Conservation (phyloP, 1,139 yeast species). For the Lodderomyces parapsilosis region DNA sequence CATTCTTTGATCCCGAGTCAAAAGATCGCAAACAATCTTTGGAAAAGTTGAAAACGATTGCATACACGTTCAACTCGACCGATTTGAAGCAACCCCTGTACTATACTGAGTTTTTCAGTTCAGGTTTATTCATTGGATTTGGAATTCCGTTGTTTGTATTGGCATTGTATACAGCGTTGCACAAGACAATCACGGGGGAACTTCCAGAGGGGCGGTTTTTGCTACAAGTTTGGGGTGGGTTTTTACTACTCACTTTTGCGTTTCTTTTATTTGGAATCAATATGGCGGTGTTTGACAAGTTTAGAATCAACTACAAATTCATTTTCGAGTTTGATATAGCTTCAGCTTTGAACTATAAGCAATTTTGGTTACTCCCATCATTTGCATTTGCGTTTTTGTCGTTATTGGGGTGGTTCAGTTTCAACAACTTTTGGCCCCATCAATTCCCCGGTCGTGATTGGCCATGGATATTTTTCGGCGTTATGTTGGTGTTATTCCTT, state of each 20-base stretch:
- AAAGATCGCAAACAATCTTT: slow-evolving; percentile 74
- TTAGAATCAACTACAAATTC: slow-evolving; percentile 83
- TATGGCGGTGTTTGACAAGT: slow-evolving; percentile 69
- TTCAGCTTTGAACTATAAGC: slow-evolving; percentile 64
- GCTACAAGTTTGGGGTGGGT: slow-evolving; percentile 92
- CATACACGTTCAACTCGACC: slow-evolving; percentile 38
- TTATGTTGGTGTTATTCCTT: slow-evolving; percentile 48
- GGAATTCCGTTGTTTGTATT: slow-evolving; percentile 62
- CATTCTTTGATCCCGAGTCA: slow-evolving; percentile 58
- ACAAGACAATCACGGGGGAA: slow-evolving; percentile 32
- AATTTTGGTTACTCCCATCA: slow-evolving; percentile 64
- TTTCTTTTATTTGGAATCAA: slow-evolving; percentile 65
- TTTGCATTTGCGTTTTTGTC: slow-evolving; percentile 55
- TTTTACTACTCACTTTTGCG: slow-evolving; percentile 61
- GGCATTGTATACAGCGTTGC: slow-evolving; percentile 51
- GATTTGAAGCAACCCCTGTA: slow-evolving; percentile 29
- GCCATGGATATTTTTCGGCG: slow-evolving; percentile 77
- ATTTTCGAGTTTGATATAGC: slow-evolving; percentile 85
- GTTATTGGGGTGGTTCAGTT: slow-evolving; percentile 72
- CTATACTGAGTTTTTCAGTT: slow-evolving; percentile 48
- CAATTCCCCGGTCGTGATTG: slow-evolving; percentile 65
- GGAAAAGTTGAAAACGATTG: slow-evolving; percentile 62
- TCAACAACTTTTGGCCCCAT: slow-evolving; percentile 64
- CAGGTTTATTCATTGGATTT: slow-evolving; percentile 71
- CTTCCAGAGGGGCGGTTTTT: slow-evolving; percentile 57